These are phyloP conservation scores for Hygrophorus pudorinus DNA, from an alignment of 768 basidiomycete species.

Conservation along the genomic window DNA sequence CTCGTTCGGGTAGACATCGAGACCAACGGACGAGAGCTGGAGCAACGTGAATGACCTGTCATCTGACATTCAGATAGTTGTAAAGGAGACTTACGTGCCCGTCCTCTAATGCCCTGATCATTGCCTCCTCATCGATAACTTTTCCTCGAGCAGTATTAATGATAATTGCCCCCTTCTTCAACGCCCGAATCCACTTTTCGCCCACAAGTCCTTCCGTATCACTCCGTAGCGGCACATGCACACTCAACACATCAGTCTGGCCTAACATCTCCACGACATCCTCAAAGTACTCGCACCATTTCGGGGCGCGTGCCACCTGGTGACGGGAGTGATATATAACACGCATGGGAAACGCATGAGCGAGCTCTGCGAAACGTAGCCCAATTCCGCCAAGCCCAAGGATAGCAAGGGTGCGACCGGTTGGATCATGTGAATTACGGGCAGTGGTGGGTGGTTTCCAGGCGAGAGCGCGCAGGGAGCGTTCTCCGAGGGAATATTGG, in stretches of 20 bases:
- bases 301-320: slow-evolving; percentile 46
- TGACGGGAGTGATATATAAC: slow-evolving; percentile 71
- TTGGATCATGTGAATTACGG: slow-evolving; percentile 48
- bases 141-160: slow-evolving; percentile 90
- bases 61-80: neutral
- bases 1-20: slow-evolving; percentile 84
- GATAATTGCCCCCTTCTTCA: slow-evolving; percentile 72
- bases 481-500: slow-evolving; percentile 60
- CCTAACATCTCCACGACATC: slow-evolving; percentile 54
- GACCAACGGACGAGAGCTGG: slow-evolving; percentile 69
- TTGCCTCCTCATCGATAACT: slow-evolving; percentile 78
- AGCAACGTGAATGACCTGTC: slow-evolving; percentile 5
- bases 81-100: slow-evolving; percentile 58
- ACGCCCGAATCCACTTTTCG: slow-evolving; percentile 61
- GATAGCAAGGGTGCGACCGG: slow-evolving; percentile 60
- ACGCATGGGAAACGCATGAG: slow-evolving; percentile 80
- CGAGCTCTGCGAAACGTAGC: slow-evolving; percentile 56
- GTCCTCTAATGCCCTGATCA: slow-evolving; percentile 77
- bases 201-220: slow-evolving; percentile 70
- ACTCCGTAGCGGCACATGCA: slow-evolving; percentile 71
- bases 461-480: slow-evolving; percentile 39
- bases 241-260: slow-evolving; percentile 72
- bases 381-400: slow-evolving; percentile 77
- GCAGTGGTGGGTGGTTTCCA: slow-evolving; percentile 52
- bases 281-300: slow-evolving; percentile 68